Conservation (phyloP, 768 basidiomycete species). For the Pisolithus sp. region DNA sequence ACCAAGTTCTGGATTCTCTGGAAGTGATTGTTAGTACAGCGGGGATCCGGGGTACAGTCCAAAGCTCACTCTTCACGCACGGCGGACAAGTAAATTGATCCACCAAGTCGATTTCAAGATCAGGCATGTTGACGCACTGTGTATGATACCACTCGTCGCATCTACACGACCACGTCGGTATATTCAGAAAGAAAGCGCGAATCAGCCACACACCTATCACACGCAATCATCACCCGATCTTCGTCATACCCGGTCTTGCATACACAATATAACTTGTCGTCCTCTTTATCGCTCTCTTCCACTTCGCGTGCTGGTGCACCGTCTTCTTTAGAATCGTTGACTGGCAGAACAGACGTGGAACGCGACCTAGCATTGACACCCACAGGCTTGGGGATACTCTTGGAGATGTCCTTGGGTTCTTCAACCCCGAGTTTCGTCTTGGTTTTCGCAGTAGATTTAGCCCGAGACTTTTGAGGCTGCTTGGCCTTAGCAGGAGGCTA, state of each 20-base stretch:
- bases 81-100: conserved; percentile 89
- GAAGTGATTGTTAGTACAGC: neutral
- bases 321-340: conserved; percentile 27
- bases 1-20: conserved; percentile 54
- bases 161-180: conserved; percentile 31
- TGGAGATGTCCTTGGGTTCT: conserved; percentile 8
- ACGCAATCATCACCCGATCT: conserved; percentile 87
- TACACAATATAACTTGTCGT: conserved; percentile 75
- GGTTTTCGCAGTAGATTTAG: conserved; percentile 27
- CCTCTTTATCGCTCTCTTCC: conserved; percentile 36
- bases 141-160: conserved; percentile 97
- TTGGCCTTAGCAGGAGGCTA: conserved; percentile 23
- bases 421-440: conserved; percentile 22
- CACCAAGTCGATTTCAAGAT: conserved; percentile 77
- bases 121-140: conserved; percentile 74
- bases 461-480: conserved; percentile 25
- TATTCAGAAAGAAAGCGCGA: neutral
- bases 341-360: conserved; percentile 65
- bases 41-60: neutral
- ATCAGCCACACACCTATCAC: conserved; percentile 62
- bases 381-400: conserved; percentile 12
- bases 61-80: conserved; percentile 64
- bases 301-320: conserved; percentile 43
- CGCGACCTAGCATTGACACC: conserved; percentile 48
- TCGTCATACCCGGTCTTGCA: conserved; percentile 87